Base-by-base conservation (phyloP, 768 basidiomycete species). In the Kwoniella pini region DNA sequence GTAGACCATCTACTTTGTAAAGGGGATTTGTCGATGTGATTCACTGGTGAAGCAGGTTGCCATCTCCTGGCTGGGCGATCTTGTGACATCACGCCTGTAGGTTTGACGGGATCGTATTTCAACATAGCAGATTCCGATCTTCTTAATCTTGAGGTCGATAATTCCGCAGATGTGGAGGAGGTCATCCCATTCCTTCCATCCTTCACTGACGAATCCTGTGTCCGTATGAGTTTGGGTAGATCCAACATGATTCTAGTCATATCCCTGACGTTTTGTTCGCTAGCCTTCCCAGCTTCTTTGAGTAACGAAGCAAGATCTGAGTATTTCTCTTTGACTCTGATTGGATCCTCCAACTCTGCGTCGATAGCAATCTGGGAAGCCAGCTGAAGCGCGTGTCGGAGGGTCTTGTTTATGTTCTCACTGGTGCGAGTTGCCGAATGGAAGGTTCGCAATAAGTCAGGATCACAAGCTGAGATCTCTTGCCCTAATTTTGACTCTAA, bases 251-350 rank as follows among this genome's bases (percentile, higher is more conserved):
- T 46, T 17, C 65, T 53, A 4, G 73, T 75, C 21, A 72, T 57
- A 39, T 72, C 70, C 28, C 73, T 56, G 4, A 75, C 63, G n/a
- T 56, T 65, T 36, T 70, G 67, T 55, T 75, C 73, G 7, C 61
- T 64, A 2, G 64, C 43, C 33, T 58, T 49, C 7, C 43, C 52
- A 1, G 73, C 64, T 4, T 75, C 70, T 10, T 65, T 49, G 2
- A 75, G 44, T 15, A 60, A 15, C 1, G 54, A 27, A 6, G 49
- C 53, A 11, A 75, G 59, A 2, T 45, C 45, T 4, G 30, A 51
- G 17, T 67, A 53, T 22, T 67, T 56, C 22, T 59, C 58, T 30
- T 27, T 43, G 5, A 51, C 33, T 28, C 15, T 48, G 6, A 26
- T 44, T 1, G 48, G 21, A 39, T 67, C 70, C 4, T 64, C 63